These are phyloP conservation scores for Stagonosporopsis tanaceti DNA, from an alignment of 2,329 filamentous ascomycete species.

Conservation along the genomic window DNA sequence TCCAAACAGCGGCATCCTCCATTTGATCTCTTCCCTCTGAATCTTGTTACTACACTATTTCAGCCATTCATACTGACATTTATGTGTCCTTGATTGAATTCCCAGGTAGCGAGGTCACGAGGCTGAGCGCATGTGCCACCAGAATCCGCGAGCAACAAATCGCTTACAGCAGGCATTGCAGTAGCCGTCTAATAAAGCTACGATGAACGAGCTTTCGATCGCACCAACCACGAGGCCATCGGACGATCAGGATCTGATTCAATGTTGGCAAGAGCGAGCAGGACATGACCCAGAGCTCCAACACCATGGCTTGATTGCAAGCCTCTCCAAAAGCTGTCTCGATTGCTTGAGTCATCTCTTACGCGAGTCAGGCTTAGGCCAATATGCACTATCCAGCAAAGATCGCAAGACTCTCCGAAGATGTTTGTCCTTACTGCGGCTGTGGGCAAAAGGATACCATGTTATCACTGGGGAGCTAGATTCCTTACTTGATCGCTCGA, in stretches of 20 bases:
- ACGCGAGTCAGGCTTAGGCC: not conserved
- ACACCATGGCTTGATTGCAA: conserved; percentile 18
- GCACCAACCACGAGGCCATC: not conserved
- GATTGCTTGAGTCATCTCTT: conserved; percentile 9
- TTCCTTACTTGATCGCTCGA: conserved; percentile 24
- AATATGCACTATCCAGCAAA: not conserved
- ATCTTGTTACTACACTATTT: not conserved
- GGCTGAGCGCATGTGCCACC: not conserved
- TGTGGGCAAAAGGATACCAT: conserved; percentile 30
- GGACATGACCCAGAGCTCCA: not conserved
- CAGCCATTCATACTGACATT: not conserved
- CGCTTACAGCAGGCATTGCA: not conserved
- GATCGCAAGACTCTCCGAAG: conserved; percentile 20
- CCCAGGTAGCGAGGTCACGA: not conserved
- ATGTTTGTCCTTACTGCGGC: conserved; percentile 17
- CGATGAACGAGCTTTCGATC: not conserved
- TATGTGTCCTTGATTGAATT: not conserved
- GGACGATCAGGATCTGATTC: not conserved
- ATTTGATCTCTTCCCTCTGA: not conserved
- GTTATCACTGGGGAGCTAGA: conserved; percentile 25
- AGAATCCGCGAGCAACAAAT: not conserved
- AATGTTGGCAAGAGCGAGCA: conserved; percentile 11
- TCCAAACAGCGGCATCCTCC: not conserved
- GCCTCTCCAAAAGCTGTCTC: conserved; percentile 12
- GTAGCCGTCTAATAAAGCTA: too few relatives aligned